These are phyloP conservation scores for Penicillium alfredii DNA, from an alignment of 495 filamentous ascomycete genomes.

Conservation along the genomic window DNA sequence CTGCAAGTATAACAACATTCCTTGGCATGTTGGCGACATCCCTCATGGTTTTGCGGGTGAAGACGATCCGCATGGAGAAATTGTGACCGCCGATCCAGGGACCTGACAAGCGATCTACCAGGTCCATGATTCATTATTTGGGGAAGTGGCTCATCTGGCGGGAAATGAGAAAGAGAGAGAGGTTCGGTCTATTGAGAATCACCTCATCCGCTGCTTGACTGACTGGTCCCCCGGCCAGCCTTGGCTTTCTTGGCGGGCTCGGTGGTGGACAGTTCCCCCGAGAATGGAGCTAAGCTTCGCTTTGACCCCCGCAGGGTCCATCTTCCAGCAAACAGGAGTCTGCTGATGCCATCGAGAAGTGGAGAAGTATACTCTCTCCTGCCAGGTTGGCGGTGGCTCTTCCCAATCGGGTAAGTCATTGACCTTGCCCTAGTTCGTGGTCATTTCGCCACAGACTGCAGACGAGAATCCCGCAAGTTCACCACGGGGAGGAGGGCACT, in stretches of 20 bases:
- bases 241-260: slow-evolving; percentile 17
- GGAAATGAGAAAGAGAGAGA: background rate
- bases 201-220: slow-evolving; percentile 13
- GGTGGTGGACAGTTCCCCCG: too few relatives aligned
- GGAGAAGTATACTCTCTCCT: too few relatives aligned
- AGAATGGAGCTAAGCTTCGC: slow-evolving; percentile 12
- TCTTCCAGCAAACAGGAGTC: too few relatives aligned
- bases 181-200: slow-evolving; percentile 7
- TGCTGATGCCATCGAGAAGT: too few relatives aligned
- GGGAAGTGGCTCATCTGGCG: background rate
- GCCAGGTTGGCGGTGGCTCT: too few relatives aligned
- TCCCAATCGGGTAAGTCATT: too few relatives aligned
- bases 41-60: slow-evolving; percentile 4
- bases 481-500: too few relatives aligned
- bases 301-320: too few relatives aligned
- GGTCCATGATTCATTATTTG: background rate
- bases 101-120: slow-evolving; percentile 6
- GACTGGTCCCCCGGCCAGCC: slow-evolving; percentile 6
- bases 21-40: slow-evolving; percentile 28
- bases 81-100: slow-evolving; percentile 13
- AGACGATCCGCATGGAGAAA: slow-evolving; percentile 7
- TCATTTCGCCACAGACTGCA: too few relatives aligned
- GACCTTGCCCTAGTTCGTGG: too few relatives aligned
- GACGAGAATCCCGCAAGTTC: too few relatives aligned
- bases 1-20: slow-evolving; percentile 19